Conservation (phyloP, 2,329 filamentous ascomycete genomes). For the Trichoderma asperellum region DNA sequence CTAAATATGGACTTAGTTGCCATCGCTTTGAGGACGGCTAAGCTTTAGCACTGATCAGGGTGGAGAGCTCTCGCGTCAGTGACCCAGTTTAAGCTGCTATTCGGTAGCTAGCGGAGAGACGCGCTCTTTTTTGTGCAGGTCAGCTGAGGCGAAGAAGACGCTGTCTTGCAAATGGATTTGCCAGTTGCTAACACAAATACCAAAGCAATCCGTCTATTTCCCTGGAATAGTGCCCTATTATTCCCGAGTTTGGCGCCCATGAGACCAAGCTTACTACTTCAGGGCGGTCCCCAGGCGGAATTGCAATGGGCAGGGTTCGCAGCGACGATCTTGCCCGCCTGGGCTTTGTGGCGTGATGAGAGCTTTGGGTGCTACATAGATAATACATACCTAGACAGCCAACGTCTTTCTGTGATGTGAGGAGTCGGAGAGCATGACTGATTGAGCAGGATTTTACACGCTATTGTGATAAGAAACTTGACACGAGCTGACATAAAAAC, state of each 20-base stretch:
- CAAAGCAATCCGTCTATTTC: not conserved
- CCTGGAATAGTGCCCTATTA: not conserved
- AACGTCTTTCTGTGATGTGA: not conserved
- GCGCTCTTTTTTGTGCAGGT: constrained; percentile 21
- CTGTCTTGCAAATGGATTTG: not conserved
- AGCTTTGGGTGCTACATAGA: constrained; percentile 1
- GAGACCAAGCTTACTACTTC: not conserved
- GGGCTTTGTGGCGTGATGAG: constrained; percentile 11
- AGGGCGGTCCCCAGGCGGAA: constrained; percentile 1
- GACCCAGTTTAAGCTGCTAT: constrained; percentile 11
- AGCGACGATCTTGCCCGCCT: not conserved
- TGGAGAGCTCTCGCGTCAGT: constrained; percentile 19
- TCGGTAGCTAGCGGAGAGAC: constrained; percentile 11
- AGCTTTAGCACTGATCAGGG: constrained; percentile 20
- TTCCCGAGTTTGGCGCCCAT: constrained; percentile 1
- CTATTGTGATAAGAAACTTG: not conserved
- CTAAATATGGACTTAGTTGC: constrained; percentile 14
- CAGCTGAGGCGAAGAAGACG: constrained; percentile 17
- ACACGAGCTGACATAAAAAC: not conserved
- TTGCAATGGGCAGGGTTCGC: constrained; percentile 7
- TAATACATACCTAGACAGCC: not conserved
- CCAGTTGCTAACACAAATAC: not conserved
- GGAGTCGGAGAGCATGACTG: not conserved
- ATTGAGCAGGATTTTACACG: not conserved
- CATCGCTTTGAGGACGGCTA: not conserved